phyloP scores from a whole-genome alignment of 495 filamentous ascomycete species.

The Penicillium arizonense region DNA sequence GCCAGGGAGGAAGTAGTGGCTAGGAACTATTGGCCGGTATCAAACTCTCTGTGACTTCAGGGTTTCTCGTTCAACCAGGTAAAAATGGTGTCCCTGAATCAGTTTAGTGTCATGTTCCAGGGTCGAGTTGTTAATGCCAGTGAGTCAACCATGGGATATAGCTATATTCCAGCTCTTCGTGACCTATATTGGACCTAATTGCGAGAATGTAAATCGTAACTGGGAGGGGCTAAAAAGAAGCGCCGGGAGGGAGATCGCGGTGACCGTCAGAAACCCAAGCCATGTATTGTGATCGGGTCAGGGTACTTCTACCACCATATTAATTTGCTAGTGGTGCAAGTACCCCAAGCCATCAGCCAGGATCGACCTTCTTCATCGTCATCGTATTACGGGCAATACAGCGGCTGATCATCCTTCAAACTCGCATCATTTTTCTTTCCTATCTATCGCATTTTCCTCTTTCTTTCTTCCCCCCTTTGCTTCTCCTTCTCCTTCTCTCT shows the following conservation, averaged over 20 bases:
- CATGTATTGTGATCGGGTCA: neutral
- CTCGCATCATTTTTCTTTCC: conserved; percentile 22
- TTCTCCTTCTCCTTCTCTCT: conserved; percentile 6
- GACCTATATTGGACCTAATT: too few relatives aligned
- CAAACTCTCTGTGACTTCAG: conserved; percentile 17
- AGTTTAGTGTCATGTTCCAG: neutral
- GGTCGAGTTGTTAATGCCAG: neutral
- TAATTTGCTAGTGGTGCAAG: neutral
- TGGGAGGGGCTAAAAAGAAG: conserved; percentile 18
- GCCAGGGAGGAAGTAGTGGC: conserved; percentile 12
- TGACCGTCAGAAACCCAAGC: neutral
- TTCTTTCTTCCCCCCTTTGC: conserved; percentile 5
- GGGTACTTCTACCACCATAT: conserved; percentile 2
- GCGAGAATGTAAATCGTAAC: too few relatives aligned
- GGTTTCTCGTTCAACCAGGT: conserved; percentile 10
- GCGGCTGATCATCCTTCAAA: conserved; percentile 22
- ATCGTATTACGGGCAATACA: conserved; percentile 12
- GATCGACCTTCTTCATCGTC: conserved; percentile 5
- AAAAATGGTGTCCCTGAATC: conserved; percentile 1
- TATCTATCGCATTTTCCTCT: conserved; percentile 28
- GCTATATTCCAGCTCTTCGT: too few relatives aligned
- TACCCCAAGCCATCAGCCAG: neutral
- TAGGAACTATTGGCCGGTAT: conserved; percentile 23
- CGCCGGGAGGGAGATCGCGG: conserved; percentile 16
- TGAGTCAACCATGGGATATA: neutral